Evolutionary conservation across 208 protist species (phyloP), one percentile per base, ranked within the genome.

Genomic region (Leishmania aethiopica): DNA sequence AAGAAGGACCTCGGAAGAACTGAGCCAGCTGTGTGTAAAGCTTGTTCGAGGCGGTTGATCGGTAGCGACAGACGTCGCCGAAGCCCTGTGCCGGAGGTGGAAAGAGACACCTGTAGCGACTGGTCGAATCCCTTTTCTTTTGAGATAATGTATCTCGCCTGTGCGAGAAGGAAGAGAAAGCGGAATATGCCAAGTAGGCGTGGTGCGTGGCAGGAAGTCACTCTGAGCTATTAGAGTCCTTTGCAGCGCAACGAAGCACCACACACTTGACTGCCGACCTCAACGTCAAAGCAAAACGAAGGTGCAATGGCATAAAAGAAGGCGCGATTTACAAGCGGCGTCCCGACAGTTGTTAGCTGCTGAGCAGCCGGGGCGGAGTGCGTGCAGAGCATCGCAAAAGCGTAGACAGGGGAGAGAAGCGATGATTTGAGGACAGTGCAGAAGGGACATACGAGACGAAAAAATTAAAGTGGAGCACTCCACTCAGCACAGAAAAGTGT

Each of bases 41-140:
- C 37, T 74, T 74, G 42, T 53, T 74, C 45, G 42, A 74, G 37
- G 45, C 17, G 45, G 42, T 49, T 28, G 22, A 74, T 74, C 28
- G 25, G 70, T 37, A 53, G 25, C 70, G 45, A 37, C 70, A 74
- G 70, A 35, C 42, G 25, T 74, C 70, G 28, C 70, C 42, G 10
- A 28, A 49, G 25, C 28, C 40, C 45, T 15, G 70, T 53, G 10
- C 70, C n/a, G 49, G 70, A 49, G 45, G 8, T 53, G 45, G 13
- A 53, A 32, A 74, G 13, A 53, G 6, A 53, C 28, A 74, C 70
- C 42, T 74, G 42, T 51, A 22, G 37, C n/a, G 25, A 17, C 70
- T 37, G 51, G 70, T 40, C 45, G 42, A 74, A 37, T 74, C 45
- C 70, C 70, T 74, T 49, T 19, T 25, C 45, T 74, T 74, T 55